These are phyloP conservation scores for Lanmaoa pseudosensibilis DNA, from an alignment of 768 basidiomycete genomes.

Conservation along the genomic window DNA sequence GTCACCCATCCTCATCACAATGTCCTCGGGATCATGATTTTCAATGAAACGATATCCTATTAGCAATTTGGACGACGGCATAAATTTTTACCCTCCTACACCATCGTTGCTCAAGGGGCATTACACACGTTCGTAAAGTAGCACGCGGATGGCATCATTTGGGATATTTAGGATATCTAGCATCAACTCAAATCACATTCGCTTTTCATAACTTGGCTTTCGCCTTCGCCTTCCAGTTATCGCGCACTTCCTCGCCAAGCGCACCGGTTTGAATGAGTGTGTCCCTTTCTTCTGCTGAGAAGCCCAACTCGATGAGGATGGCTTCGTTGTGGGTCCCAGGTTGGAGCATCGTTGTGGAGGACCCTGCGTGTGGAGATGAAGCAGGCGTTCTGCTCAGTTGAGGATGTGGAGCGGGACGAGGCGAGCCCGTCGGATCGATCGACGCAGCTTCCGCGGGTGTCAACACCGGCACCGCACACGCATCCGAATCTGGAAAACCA, in stretches of 20 bases:
- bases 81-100: neutral
- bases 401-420: constrained; percentile 55
- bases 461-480: constrained; percentile 70
- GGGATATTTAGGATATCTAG: neutral
- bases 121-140: constrained; percentile 10
- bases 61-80: constrained; percentile 14
- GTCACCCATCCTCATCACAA: neutral
- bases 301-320: constrained; percentile 52
- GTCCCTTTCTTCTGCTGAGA: constrained; percentile 41
- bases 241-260: constrained; percentile 38
- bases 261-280: constrained; percentile 48
- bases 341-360: constrained; percentile 27
- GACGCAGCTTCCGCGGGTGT: constrained; percentile 58
- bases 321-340: constrained; percentile 57
- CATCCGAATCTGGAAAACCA: constrained; percentile 55
- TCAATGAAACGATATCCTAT: constrained; percentile 6
- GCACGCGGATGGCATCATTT: constrained; percentile 2
- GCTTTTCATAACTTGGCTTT: constrained; percentile 29
- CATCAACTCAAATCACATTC: neutral
- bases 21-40: neutral
- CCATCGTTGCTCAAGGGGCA: neutral
- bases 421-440: constrained; percentile 37
- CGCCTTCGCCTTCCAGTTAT: constrained; percentile 13
- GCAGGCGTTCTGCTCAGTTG: constrained; percentile 38
- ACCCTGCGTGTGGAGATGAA: constrained; percentile 6